These are phyloP conservation scores for Kurtzmaniella cleridarum DNA, from an alignment of 805 yeast species.

Conservation along the genomic window DNA sequence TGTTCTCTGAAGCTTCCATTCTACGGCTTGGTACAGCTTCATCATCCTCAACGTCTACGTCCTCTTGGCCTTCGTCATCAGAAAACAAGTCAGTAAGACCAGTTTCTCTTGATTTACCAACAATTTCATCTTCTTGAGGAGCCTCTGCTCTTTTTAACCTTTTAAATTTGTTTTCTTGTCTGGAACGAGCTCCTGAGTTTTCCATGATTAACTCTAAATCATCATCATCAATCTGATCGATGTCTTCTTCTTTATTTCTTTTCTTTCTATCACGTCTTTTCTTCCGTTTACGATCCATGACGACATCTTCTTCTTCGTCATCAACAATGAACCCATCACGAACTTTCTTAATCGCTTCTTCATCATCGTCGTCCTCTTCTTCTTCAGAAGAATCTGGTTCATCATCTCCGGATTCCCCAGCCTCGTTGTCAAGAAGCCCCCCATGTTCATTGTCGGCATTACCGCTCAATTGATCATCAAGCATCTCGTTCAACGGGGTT, in stretches of 20 bases:
- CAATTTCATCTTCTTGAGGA: slow-evolving; percentile 3
- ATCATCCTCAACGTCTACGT: slow-evolving; percentile 26
- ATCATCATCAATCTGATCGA: slow-evolving; percentile 83
- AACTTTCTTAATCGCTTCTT: slow-evolving; percentile 77
- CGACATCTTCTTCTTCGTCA: slow-evolving; percentile 65
- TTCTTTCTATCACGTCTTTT: slow-evolving; percentile 37
- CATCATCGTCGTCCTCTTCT: slow-evolving; percentile 81
- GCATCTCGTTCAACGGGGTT: too few relatives aligned
- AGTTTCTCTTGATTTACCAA: slow-evolving; percentile 27
- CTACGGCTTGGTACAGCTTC: slow-evolving; percentile 18
- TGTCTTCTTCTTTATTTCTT: slow-evolving; percentile 25
- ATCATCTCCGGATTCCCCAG: slow-evolving; percentile 15
- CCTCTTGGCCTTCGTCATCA: slow-evolving; percentile 42
- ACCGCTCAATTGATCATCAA: background rate
- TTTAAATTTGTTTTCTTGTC: slow-evolving; percentile 53
- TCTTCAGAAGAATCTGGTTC: slow-evolving; percentile 77
- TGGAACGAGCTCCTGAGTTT: slow-evolving; percentile 67
- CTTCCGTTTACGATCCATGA: slow-evolving; percentile 13
- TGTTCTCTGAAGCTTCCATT: slow-evolving; percentile 26
- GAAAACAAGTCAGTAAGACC: slow-evolving; percentile 68
- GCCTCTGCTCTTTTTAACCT: slow-evolving; percentile 68
- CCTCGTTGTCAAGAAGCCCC: slow-evolving; percentile 3
- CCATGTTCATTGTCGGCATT: background rate
- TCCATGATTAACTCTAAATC: slow-evolving; percentile 89
- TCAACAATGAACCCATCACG: slow-evolving; percentile 93